Percentiles rank a stretch among this genome's conserved stretches.
Conservation (phyloP, 345 rosid species). For the Hevea brasiliensis region DNA sequence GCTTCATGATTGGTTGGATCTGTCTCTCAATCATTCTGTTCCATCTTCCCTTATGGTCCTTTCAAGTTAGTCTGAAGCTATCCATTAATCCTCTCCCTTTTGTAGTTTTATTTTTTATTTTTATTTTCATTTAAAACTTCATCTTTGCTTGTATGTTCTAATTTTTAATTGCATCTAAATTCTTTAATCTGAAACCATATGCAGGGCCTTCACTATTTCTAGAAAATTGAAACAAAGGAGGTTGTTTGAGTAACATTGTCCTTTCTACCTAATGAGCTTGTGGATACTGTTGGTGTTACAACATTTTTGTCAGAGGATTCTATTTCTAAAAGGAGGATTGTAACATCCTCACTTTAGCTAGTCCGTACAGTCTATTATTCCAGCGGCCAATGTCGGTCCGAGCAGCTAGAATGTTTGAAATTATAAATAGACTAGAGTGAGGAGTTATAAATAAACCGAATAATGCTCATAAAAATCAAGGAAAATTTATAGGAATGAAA, state of each 20-base stretch:
- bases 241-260: slow-evolving; percentile 87
- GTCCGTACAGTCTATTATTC: too few relatives aligned
- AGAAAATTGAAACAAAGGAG: slow-evolving; percentile 82
- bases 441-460: too few relatives aligned
- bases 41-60: slow-evolving; percentile 88
- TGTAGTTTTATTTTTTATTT: not conserved
- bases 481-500: too few relatives aligned
- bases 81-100: not conserved
- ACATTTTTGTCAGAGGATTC: slow-evolving; percentile 88
- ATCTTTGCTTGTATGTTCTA: not conserved
- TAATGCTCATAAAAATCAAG: too few relatives aligned
- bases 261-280: slow-evolving; percentile 95
- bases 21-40: slow-evolving; percentile 83
- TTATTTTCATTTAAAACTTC: slow-evolving; percentile 4
- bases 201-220: slow-evolving; percentile 80
- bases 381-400: too few relatives aligned
- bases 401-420: too few relatives aligned
- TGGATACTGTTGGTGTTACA: slow-evolving; percentile 85
- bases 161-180: slow-evolving; percentile 6
- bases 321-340: slow-evolving; percentile 83
- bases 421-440: too few relatives aligned
- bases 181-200: slow-evolving; percentile 11
- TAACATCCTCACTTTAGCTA: too few relatives aligned
- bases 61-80: slow-evolving; percentile 45
- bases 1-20: slow-evolving; percentile 86